Percentiles rank a stretch among this genome's conserved stretches.
These are phyloP conservation scores for Tanozyma kutaoensis DNA, from an alignment of 805 yeast species.

Conservation along the genomic window DNA sequence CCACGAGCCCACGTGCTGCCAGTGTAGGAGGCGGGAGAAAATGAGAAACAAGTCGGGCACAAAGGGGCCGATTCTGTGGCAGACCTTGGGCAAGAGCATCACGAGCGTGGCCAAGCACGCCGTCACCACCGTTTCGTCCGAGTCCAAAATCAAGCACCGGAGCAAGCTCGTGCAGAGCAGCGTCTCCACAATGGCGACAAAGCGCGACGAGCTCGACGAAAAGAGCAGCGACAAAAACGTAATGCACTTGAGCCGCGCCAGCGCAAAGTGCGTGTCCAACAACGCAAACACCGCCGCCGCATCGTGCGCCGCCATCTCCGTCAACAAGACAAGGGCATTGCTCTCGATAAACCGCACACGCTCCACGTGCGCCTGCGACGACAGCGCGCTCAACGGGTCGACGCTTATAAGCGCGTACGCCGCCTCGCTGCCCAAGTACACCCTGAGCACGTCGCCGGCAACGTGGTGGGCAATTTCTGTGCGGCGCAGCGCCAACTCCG, in stretches of 20 bases:
- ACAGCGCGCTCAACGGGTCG: slow-evolving; percentile 1
- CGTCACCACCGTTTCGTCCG: slow-evolving; percentile 23
- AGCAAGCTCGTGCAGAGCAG: slow-evolving; percentile 23
- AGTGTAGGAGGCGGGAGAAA: slow-evolving; percentile 22
- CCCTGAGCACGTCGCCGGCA: slow-evolving; percentile 11
- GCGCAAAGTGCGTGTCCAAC: slow-evolving; percentile 20
- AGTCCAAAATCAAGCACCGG: slow-evolving; percentile 27
- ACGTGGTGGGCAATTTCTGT: slow-evolving; percentile 9
- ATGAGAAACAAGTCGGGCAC: slow-evolving; percentile 31
- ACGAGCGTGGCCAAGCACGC: slow-evolving; percentile 17
- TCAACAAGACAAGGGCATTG: slow-evolving; percentile 28
- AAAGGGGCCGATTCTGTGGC: slow-evolving; percentile 14
- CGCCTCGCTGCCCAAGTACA: slow-evolving; percentile 11
- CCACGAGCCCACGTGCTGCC: slow-evolving; percentile 9
- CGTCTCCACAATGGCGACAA: slow-evolving; percentile 18
- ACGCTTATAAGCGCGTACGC: neutral
- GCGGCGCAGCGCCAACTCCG: slow-evolving; percentile 7
- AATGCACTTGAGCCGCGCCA: slow-evolving; percentile 23
- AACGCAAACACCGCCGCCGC: slow-evolving; percentile 21
- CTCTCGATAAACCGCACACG: slow-evolving; percentile 31
- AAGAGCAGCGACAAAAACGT: slow-evolving; percentile 21
- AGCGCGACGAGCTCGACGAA: slow-evolving; percentile 11
- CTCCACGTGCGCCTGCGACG: slow-evolving; percentile 32
- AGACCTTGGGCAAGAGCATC: slow-evolving; percentile 30
- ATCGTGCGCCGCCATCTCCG: slow-evolving; percentile 26